Percentiles rank a stretch among this genome's conserved stretches.
Conservation (phyloP, 2,329 filamentous ascomycete genomes). For the Hypoxylon sp. region DNA sequence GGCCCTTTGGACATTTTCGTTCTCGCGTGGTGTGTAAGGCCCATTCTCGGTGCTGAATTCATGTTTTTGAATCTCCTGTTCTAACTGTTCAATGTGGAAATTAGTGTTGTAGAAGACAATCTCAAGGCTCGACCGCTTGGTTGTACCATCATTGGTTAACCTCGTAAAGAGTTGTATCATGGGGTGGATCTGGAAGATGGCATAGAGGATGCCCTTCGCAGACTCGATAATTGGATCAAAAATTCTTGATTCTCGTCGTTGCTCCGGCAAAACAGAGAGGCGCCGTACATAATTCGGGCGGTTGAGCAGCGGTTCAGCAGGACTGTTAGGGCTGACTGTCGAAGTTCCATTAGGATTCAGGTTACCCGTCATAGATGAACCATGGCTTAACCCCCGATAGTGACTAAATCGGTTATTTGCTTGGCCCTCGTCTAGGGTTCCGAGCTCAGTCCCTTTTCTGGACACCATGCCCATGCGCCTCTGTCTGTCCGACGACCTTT, state of each 20-base stretch:
- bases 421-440: conserved; percentile 72
- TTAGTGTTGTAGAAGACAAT: conserved; percentile 77
- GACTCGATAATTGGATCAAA: conserved; percentile 73
- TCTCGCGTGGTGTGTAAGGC: conserved; percentile 64
- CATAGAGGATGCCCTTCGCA: conserved; percentile 75
- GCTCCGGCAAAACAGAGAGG: conserved; percentile 72
- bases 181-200: conserved; percentile 75
- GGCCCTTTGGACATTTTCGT: conserved; percentile 73
- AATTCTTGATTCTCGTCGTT: conserved; percentile 71
- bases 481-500: conserved; percentile 67
- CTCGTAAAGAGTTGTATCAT: conserved; percentile 75
- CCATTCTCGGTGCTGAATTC: conserved; percentile 65
- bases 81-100: conserved; percentile 73
- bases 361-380: conserved; percentile 73
- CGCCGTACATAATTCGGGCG: conserved; percentile 73
- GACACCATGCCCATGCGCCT: conserved; percentile 75
- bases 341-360: conserved; percentile 52
- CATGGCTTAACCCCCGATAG: conserved; percentile 74
- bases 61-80: conserved; percentile 73
- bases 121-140: conserved; percentile 73
- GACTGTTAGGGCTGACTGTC: conserved; percentile 68
- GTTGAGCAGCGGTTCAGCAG: conserved; percentile 68
- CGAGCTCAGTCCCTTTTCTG: conserved; percentile 70
- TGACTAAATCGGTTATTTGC: conserved; percentile 75
- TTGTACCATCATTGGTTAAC: conserved; percentile 70